These are phyloP conservation scores for Triticum timopheevii DNA, from an alignment of 176 grass and related monocot species.

Conservation along the genomic window DNA sequence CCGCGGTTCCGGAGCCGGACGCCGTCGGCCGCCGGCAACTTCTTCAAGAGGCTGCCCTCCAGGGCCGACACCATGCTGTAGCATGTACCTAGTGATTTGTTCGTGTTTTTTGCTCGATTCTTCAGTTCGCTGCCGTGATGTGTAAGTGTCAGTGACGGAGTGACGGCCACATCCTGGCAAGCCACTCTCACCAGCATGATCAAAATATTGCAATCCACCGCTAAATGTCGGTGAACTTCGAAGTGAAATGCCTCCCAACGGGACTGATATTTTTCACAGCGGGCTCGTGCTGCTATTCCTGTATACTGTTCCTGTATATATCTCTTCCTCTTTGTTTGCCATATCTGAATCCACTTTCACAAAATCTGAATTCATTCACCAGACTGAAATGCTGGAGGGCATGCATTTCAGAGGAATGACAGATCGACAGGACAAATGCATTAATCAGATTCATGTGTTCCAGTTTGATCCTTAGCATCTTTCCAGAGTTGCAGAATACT, in stretches of 20 bases:
- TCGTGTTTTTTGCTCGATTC: background rate
- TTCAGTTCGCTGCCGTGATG: background rate
- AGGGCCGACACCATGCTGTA: slow-evolving; percentile 45
- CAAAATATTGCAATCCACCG: background rate
- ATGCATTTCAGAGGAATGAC: background rate
- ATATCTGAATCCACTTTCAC: background rate
- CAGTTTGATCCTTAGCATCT: too few species aligned
- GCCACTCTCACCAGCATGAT: too few species aligned
- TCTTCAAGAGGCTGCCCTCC: slow-evolving; percentile 79
- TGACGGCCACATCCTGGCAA: background rate
- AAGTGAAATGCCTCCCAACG: background rate
- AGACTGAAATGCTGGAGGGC: background rate
- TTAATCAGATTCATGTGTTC: too few species aligned
- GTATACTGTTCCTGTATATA: background rate
- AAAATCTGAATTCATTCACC: background rate
- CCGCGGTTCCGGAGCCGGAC: slow-evolving; percentile 62
- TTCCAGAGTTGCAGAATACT: too few species aligned
- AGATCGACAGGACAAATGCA: background rate
- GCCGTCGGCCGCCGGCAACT: slow-evolving; percentile 58
- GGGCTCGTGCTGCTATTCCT: background rate
- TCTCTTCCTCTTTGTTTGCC: background rate
- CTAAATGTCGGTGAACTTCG: background rate
- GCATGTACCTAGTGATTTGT: background rate
- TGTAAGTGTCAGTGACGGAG: background rate
- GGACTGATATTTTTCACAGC: background rate